Percentiles rank a stretch among this genome's conserved stretches.
phyloP scores from a whole-genome alignment of 139 green algal genomes.

The Eudorina sp. region DNA sequence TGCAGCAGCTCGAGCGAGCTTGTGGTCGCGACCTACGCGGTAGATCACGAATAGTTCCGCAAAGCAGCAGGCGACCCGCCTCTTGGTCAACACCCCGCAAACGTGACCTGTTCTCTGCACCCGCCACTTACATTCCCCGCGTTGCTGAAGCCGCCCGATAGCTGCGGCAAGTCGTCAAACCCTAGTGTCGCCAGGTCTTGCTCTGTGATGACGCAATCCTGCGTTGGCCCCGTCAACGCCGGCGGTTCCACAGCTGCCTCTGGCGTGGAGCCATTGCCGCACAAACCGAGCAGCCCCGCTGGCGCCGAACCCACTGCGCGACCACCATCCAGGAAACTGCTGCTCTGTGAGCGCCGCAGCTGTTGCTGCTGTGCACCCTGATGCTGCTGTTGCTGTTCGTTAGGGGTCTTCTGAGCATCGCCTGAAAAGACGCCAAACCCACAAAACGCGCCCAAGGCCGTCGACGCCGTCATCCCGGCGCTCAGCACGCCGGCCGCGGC shows the following conservation, averaged over 20 bases:
- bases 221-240: too few relatives aligned
- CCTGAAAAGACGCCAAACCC: neutral
- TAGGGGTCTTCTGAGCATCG: neutral
- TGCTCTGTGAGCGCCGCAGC: slow-evolving; percentile 29
- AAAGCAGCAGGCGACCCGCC: too few relatives aligned
- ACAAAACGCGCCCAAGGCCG: neutral
- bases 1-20: too few relatives aligned
- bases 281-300: neutral
- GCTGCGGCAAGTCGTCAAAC: slow-evolving; percentile 43
- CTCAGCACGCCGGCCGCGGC: neutral
- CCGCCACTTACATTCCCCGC: neutral
- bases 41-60: too few relatives aligned
- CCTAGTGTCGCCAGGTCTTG: slow-evolving; percentile 31
- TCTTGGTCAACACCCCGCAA: too few relatives aligned
- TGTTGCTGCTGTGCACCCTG: neutral
- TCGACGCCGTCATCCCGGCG: neutral
- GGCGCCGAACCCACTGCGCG: neutral
- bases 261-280: too few relatives aligned
- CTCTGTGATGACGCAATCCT: slow-evolving; percentile 44
- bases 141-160: slow-evolving; percentile 26
- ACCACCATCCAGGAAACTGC: neutral
- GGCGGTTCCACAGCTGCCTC: neutral
- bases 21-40: too few relatives aligned
- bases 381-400: neutral
- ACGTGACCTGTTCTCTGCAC: too few relatives aligned